These are phyloP conservation scores for Carex cristatella DNA, from an alignment of 176 grass and related monocot genomes.

Conservation along the genomic window DNA sequence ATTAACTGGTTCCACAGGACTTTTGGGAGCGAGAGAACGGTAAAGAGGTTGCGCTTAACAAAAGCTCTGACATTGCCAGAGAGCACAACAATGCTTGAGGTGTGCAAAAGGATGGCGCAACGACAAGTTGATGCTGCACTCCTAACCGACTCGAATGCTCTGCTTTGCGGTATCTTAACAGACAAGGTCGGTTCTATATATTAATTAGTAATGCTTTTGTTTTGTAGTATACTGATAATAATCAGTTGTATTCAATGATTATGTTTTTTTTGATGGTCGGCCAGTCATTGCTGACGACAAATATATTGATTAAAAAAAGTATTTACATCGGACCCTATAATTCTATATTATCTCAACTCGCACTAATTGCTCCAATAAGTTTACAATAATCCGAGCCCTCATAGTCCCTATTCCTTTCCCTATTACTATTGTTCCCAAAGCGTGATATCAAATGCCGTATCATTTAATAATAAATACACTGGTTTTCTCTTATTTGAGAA, in stretches of 20 bases:
- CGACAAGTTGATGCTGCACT: slow-evolving; percentile 57
- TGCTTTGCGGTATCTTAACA: slow-evolving; percentile 80
- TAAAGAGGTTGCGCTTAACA: slow-evolving; percentile 61
- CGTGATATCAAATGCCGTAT: too few species aligned
- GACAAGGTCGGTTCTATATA: slow-evolving; percentile 38
- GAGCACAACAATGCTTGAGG: slow-evolving; percentile 59
- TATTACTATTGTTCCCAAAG: too few species aligned
- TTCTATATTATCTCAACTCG: too few species aligned
- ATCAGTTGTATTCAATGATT: not conserved
- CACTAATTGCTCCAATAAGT: too few species aligned
- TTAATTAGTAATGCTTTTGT: not conserved
- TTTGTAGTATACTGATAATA: not conserved
- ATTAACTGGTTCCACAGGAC: slow-evolving; percentile 30
- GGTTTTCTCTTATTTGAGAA: too few species aligned
- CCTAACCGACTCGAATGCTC: slow-evolving; percentile 63
- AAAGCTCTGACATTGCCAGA: slow-evolving; percentile 80
- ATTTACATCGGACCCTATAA: too few species aligned
- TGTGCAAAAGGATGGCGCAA: slow-evolving; percentile 57
- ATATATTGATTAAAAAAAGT: too few species aligned
- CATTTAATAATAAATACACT: too few species aligned
- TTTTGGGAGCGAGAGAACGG: slow-evolving; percentile 52
- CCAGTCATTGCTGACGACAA: too few species aligned
- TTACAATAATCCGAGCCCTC: too few species aligned
- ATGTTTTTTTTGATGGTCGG: too few species aligned
- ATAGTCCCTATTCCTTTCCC: too few species aligned